Percentiles rank a stretch among this genome's conserved stretches.
These are phyloP conservation scores for Phytophthora palmivora DNA, from an alignment of 352 stramenopile species.

Conservation along the genomic window DNA sequence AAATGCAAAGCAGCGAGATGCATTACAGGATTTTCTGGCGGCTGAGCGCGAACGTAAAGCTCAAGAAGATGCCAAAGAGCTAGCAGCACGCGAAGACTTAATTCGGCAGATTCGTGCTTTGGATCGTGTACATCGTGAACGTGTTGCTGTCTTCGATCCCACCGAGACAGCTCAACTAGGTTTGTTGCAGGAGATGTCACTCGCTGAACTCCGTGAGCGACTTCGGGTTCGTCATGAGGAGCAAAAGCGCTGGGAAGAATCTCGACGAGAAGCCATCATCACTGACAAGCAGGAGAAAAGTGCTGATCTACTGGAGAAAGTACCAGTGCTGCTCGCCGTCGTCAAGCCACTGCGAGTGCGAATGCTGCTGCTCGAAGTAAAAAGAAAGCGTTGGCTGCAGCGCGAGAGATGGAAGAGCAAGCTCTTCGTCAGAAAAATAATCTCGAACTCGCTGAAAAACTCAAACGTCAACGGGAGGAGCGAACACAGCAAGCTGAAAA, in stretches of 20 bases:
- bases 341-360: constrained; percentile 67
- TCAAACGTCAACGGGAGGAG: constrained; percentile 59
- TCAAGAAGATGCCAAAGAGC: constrained; percentile 66
- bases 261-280: constrained; percentile 74
- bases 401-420: constrained; percentile 67
- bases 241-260: constrained; percentile 73
- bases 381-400: constrained; percentile 61
- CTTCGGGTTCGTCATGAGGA: constrained; percentile 82
- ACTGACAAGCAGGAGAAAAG: constrained; percentile 82
- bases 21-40: constrained; percentile 67
- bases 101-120: constrained; percentile 89
- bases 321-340: constrained; percentile 76
- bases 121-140: constrained; percentile 78
- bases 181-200: constrained; percentile 93
- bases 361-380: constrained; percentile 63
- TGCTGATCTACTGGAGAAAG: constrained; percentile 70
- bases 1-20: constrained; percentile 66
- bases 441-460: constrained; percentile 77
- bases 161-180: constrained; percentile 88
- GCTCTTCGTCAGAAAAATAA: constrained; percentile 66
- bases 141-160: constrained; percentile 91
- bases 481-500: constrained; percentile 58
- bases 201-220: constrained; percentile 85
- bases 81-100: constrained; percentile 79
- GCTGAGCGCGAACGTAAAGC: constrained; percentile 70